Conservation (phyloP, 2,329 filamentous ascomycete genomes). For the Escovopsis sp. region DNA sequence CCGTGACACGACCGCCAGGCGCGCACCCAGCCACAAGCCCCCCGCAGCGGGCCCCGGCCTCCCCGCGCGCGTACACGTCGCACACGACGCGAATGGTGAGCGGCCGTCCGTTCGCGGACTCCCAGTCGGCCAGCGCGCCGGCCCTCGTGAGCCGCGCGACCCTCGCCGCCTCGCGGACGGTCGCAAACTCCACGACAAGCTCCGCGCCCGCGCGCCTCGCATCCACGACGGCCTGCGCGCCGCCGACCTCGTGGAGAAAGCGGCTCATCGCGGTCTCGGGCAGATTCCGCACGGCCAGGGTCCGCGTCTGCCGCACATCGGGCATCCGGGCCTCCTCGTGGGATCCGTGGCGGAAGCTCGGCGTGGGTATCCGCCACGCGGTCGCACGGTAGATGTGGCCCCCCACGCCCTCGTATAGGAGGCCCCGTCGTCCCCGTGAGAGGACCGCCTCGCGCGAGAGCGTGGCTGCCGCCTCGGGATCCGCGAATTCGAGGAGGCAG, state of each 20-base stretch:
- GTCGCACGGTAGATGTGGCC: neutral
- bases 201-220: neutral
- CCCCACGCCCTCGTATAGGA: neutral
- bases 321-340: neutral
- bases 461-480: neutral
- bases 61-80: no score
- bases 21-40: no score
- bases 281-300: constrained; percentile 8
- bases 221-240: constrained; percentile 1
- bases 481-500: constrained; percentile 11
- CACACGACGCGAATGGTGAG: no score
- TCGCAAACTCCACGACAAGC: constrained; percentile 10
- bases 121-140: neutral
- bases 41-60: no score
- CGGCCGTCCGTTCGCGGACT: neutral
- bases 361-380: constrained; percentile 6
- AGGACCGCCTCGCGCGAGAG: no score
- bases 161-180: constrained; percentile 4
- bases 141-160: neutral
- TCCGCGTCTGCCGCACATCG: constrained; percentile 1
- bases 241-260: constrained; percentile 7
- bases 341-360: constrained; percentile 1
- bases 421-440: neutral
- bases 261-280: constrained; percentile 10
- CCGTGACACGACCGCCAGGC: no score